Base-by-base conservation (phyloP, 495 filamentous ascomycete species). In the Hypoxylon subgilvum region DNA sequence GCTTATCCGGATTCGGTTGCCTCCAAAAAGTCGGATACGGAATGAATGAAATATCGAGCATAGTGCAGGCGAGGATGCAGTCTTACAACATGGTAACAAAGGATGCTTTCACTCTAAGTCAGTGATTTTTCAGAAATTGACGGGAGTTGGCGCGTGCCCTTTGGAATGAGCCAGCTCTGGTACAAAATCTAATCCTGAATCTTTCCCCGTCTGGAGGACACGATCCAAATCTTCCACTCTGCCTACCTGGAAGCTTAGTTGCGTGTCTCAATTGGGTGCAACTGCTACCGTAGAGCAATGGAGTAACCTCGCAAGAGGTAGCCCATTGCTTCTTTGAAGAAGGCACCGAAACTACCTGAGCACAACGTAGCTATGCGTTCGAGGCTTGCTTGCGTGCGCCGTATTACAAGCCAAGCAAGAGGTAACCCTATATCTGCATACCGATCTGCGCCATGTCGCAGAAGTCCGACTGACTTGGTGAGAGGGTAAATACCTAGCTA, bases 1-100 rank as follows among this genome's bases (percentile, higher is more conserved):
- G n/a, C n/a, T n/a, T 51, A 32, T 48, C 60, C 60, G 60, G 60
- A 63, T 63, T 63, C 60, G 48, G 60, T 16, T 48, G 34, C 39
- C 41, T 47, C 44, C 17, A 12, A 6, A 18, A 28, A 14, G 21
- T n/a, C 23, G 22, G 25, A 44, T 23, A 39, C 36, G 43, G 43
- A 34, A 40, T 40, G 38, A 56, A 27, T 44, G 21, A 10, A 25
- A 18, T 35, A 12, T 3, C 7, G 31, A 4, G 9, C 5, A 10
- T 35, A 35, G 31, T 35, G 9, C 13, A 35, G 9, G 12, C 31
- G 13, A 3, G 4, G 12, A 30, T 30, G 49, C 19, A 3, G 36
- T 54, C 50, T 61, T 38, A 54, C 16, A 34, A 3, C 34, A 9
- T 22, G 14, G 17, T 9, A 14, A 53, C 44, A 55, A 54, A 39